phyloP scores from a whole-genome alignment of 2,329 filamentous ascomycete genomes.

The Emmonsiellopsis sp. region DNA sequence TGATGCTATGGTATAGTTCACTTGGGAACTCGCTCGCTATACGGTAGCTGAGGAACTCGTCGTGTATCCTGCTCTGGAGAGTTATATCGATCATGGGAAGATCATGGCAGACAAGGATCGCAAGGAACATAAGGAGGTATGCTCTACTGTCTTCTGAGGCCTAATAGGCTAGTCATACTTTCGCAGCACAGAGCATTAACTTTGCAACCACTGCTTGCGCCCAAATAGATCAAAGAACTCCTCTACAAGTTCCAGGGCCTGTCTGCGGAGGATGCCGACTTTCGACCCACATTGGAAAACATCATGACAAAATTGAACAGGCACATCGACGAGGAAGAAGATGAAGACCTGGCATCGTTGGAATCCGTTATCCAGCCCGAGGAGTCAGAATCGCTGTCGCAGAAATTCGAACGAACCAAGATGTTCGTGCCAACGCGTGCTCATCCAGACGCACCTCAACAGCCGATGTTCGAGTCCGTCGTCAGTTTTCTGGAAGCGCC shows the following conservation, averaged over 20 bases:
- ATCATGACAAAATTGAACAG: conserved; percentile 33
- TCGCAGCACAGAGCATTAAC: not conserved
- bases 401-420: conserved; percentile 43
- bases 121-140: conserved; percentile 10
- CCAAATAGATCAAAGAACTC: conserved; percentile 38
- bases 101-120: conserved; percentile 31
- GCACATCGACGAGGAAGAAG: conserved; percentile 44
- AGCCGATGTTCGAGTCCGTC: conserved; percentile 47
- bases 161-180: not conserved
- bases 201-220: not conserved
- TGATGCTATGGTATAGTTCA: conserved; percentile 35
- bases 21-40: conserved; percentile 45
- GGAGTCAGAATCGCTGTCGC: conserved; percentile 27
- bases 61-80: conserved; percentile 46
- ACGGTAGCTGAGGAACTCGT: conserved; percentile 44
- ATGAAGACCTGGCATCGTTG: conserved; percentile 37
- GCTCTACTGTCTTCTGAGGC: not conserved
- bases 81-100: conserved; percentile 36
- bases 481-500: conserved; percentile 46
- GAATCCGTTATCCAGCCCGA: conserved; percentile 30
- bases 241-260: conserved; percentile 41
- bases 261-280: conserved; percentile 27
- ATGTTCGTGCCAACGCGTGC: conserved; percentile 42
- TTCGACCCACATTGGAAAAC: conserved; percentile 29
- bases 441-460: conserved; percentile 40